phyloP scores from a whole-genome alignment of 768 basidiomycete species.

The Amanita thiersii region DNA sequence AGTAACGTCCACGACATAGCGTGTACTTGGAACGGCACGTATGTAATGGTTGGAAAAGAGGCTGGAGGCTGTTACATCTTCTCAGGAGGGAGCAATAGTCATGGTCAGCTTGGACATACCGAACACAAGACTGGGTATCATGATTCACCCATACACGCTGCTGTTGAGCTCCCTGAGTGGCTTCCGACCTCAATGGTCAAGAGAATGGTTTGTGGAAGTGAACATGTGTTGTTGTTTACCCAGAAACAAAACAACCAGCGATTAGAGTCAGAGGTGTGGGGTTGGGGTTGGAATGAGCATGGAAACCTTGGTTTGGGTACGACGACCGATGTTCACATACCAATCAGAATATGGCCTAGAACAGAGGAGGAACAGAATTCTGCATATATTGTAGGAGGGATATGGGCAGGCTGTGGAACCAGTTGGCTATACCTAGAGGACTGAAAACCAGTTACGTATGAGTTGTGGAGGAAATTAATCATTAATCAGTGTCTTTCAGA shows the following conservation, averaged over 20 bases:
- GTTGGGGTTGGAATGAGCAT: constrained; percentile 99
- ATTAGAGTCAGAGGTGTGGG: constrained; percentile 54
- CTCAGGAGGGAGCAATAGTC: constrained; percentile 47
- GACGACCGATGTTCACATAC: constrained; percentile 42
- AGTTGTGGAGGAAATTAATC: background rate
- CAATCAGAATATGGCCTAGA: constrained; percentile 48
- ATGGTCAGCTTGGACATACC: constrained; percentile 59
- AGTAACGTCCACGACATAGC: constrained; percentile 25
- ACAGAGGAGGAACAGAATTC: constrained; percentile 1
- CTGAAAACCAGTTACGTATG: background rate
- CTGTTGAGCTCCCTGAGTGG: constrained; percentile 14
- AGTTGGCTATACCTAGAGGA: constrained; percentile 32
- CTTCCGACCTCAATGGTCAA: constrained; percentile 21
- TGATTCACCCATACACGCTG: constrained; percentile 13
- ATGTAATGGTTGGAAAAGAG: constrained; percentile 24
- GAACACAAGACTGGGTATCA: background rate
- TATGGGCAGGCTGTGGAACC: constrained; percentile 39
- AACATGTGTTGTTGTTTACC: constrained; percentile 59
- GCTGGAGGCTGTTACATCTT: constrained; percentile 19
- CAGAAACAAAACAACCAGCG: background rate
- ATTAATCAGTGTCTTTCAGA: constrained; percentile 48
- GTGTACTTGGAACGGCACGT: constrained; percentile 83
- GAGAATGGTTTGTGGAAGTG: constrained; percentile 60
- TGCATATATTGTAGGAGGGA: constrained; percentile 13
- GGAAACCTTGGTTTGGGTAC: constrained; percentile 78